These are phyloP conservation scores for Myriosclerotinia scirpicola DNA, from an alignment of 2,329 filamentous ascomycete genomes.

Conservation along the genomic window DNA sequence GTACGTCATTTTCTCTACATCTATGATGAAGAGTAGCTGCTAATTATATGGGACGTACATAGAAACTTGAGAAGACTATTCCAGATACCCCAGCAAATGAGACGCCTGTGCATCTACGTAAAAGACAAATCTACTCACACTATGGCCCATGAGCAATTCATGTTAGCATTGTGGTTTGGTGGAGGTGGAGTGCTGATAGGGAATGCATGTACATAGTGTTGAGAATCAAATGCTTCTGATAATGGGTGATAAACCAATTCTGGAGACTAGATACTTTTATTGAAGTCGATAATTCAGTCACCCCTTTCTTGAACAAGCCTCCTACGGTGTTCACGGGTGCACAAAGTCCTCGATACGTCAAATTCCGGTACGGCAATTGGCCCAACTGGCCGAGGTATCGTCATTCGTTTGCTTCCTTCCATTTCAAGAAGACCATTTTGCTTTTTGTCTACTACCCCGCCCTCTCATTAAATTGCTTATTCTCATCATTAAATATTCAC, in stretches of 20 bases:
- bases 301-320: neutral
- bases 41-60: slow-evolving; percentile 4
- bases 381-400: neutral
- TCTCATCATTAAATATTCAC: neutral
- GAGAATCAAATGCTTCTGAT: neutral
- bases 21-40: neutral
- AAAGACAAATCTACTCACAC: slow-evolving; percentile 53
- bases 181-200: neutral
- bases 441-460: neutral
- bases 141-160: slow-evolving; percentile 15
- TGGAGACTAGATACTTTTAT: neutral
- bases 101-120: slow-evolving; percentile 71
- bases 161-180: neutral
- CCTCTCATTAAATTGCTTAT: neutral
- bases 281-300: neutral
- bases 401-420: neutral
- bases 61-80: slow-evolving; percentile 81
- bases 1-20: slow-evolving; percentile 54
- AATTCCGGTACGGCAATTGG: too few relatives aligned
- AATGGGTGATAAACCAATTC: neutral
- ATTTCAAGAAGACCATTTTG: neutral
- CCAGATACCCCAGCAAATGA: slow-evolving; percentile 70
- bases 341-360: slow-evolving; percentile 1
- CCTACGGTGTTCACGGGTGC: neutral
- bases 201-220: slow-evolving; percentile 23